Evolutionary conservation across 1,139 yeast species (phyloP).

Genomic region (Debaryomyces coudertii): DNA sequence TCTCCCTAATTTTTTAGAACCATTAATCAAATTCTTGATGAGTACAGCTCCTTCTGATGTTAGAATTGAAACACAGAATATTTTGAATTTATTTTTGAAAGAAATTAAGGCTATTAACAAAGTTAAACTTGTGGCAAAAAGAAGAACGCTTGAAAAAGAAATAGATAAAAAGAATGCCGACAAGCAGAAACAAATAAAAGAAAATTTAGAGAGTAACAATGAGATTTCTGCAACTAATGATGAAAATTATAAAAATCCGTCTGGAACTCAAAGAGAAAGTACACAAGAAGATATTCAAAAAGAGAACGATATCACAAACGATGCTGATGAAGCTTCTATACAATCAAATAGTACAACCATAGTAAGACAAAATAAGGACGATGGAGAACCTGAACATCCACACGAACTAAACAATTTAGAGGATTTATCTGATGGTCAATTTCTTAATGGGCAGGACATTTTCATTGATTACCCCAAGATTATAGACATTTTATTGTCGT

Average conservation of each 20-base stretch:
- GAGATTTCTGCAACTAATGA: neutral
- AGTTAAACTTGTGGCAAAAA: constrained; percentile 56
- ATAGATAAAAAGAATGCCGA: constrained; percentile 13
- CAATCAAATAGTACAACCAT: constrained; percentile 22
- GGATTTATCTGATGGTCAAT: constrained; percentile 25
- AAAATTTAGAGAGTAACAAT: constrained; percentile 11
- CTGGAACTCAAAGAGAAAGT: constrained; percentile 10
- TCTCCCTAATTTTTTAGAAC: constrained; percentile 87
- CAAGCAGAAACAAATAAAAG: constrained; percentile 9
- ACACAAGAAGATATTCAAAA: constrained; percentile 13
- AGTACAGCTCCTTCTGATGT: constrained; percentile 89
- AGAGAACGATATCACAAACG: constrained; percentile 10
- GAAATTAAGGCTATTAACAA: constrained; percentile 78
- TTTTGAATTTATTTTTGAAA: constrained; percentile 72
- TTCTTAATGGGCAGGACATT: constrained; percentile 85
- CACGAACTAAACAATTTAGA: constrained; percentile 15
- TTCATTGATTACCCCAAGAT: constrained; percentile 79
- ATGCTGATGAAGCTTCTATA: constrained; percentile 23
- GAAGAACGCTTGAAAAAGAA: constrained; percentile 30
- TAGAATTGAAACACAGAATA: constrained; percentile 78
- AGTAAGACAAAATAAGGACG: constrained; percentile 15
- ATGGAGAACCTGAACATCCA: constrained; percentile 15
- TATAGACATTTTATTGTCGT: constrained; percentile 76
- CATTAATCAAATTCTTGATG: constrained; percentile 71
- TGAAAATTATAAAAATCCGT: constrained; percentile 3